Evolutionary conservation across 2,329 filamentous ascomycete genomes (phyloP).

Genomic region (Berkeleyomyces rouxiae): DNA sequence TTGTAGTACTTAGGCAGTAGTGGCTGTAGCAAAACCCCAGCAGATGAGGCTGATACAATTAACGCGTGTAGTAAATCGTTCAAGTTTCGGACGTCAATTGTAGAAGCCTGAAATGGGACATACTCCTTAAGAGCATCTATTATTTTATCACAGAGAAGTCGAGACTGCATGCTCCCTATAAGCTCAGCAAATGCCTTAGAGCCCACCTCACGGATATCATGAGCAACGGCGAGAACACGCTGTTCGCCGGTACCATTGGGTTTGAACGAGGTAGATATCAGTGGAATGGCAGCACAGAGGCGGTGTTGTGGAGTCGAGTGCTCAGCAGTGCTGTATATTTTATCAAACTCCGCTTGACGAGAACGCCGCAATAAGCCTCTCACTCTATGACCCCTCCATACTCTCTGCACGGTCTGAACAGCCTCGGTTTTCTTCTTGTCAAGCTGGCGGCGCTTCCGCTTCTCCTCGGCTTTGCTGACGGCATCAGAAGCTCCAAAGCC

Average conservation of each 20-base stretch:
- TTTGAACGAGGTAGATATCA: neutral
- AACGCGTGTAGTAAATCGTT: neutral
- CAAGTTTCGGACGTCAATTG: neutral
- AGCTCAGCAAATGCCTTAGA: neutral
- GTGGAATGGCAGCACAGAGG: neutral
- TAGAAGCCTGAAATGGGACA: neutral
- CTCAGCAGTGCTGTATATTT: conserved; percentile 27
- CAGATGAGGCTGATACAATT: neutral
- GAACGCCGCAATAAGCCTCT: conserved; percentile 40
- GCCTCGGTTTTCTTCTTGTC: conserved; percentile 66
- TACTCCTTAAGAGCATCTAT: neutral
- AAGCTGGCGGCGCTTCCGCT: conserved; percentile 61
- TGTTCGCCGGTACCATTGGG: neutral
- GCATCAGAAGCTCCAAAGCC: conserved; percentile 49
- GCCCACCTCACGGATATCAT: neutral
- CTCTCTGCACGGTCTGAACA: conserved; percentile 54
- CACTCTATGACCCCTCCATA: conserved; percentile 62
- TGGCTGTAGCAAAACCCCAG: neutral
- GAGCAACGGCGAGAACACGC: neutral
- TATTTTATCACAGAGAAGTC: neutral
- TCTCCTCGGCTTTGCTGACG: conserved; percentile 72
- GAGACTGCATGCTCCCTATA: neutral
- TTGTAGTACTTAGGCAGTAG: neutral
- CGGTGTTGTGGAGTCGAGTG: conserved; percentile 14
- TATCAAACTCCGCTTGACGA: conserved; percentile 48